phyloP scores from a whole-genome alignment of 1,284 basidiomycete species.

The Fomitopsis pinicola region DNA sequence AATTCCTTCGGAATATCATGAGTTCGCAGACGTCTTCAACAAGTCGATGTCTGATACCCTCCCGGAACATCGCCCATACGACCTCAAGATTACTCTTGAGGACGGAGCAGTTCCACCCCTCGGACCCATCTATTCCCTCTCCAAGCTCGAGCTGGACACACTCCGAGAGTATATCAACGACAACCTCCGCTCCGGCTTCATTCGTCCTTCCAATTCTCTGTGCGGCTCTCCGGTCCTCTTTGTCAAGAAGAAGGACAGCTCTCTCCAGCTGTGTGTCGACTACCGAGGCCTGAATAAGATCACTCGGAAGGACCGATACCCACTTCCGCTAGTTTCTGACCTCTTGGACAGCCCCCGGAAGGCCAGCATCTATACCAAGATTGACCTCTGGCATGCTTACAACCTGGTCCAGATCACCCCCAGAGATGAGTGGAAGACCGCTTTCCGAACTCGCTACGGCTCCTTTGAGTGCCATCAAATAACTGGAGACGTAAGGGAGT shows the following conservation, averaged over 20 bases:
- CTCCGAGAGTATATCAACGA: conserved; percentile 28
- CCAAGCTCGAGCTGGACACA: conserved; percentile 16
- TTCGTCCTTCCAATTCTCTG: conserved; percentile 30
- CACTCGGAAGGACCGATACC: conserved; percentile 9
- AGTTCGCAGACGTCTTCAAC: conserved; percentile 8
- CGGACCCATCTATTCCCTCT: conserved; percentile 22
- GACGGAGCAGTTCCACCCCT: conserved; percentile 9
- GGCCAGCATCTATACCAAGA: neutral
- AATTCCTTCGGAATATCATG: too few species aligned
- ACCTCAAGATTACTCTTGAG: conserved; percentile 13
- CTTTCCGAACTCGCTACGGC: conserved; percentile 5
- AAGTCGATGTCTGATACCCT: conserved; percentile 6
- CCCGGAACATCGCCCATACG: conserved; percentile 9
- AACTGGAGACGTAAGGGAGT: too few species aligned
- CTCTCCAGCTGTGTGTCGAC: conserved; percentile 34
- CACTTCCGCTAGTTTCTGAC: conserved; percentile 3
- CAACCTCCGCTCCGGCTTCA: conserved; percentile 17
- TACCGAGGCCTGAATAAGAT: conserved; percentile 37
- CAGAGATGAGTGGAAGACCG: neutral
- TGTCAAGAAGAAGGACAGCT: conserved; percentile 40
- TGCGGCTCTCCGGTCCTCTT: conserved; percentile 39
- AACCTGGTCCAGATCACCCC: neutral
- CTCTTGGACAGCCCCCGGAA: conserved; percentile 2
- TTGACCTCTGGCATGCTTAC: neutral
- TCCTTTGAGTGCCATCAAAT: conserved; percentile 10